Evolutionary conservation across 306 rosid genomes (phyloP), one percentile per base, ranked within the genome.

Genomic region (Prunus padus): DNA sequence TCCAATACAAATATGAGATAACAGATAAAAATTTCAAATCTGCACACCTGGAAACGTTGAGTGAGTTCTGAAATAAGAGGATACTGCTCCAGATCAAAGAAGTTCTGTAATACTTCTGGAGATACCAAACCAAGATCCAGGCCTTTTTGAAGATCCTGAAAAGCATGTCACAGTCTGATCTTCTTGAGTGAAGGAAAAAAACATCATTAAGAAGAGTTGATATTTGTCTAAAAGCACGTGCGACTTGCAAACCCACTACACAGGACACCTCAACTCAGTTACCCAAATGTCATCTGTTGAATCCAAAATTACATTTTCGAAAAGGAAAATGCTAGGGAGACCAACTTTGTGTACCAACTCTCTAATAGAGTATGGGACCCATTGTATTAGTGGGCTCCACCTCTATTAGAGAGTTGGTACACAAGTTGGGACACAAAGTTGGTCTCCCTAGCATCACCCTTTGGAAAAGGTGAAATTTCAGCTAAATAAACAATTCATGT

Each of bases 71-170:
- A 84, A 71, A 94, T 78, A 69, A 94, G 86, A 68, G 98, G 98
- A 90, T 90, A 86, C 86, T 85, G 79, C 93, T 94, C 96, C 73
- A 94, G 86, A 86, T 94, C 95, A 81, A 94, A 94, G 82, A 94
- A 92, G 89, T 94, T 89, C 71, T 92, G 94, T 69, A 94, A 84
- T 51, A 89, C 97, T 87, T 90, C 96, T 25, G 98, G 98, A 60
- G 98, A 86, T 80, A 94, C 93, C 81, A 94, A 79, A 86, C 98
- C 98, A 76, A 90, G 95, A 87, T 92, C 98, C 86, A 92, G 84
- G 77, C 98, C 98, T 81, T 90, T 92, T 78, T 92, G 98, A 80
- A 95, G 90, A 84, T 95, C 97, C 98, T 95, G 85, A 84, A 82
- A 80, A 72, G 62, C 73, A 84, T 65, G 30, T 55, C 68, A 81